Conservation (phyloP, 768 basidiomycete species). For the Rhizopogon vulgaris region DNA sequence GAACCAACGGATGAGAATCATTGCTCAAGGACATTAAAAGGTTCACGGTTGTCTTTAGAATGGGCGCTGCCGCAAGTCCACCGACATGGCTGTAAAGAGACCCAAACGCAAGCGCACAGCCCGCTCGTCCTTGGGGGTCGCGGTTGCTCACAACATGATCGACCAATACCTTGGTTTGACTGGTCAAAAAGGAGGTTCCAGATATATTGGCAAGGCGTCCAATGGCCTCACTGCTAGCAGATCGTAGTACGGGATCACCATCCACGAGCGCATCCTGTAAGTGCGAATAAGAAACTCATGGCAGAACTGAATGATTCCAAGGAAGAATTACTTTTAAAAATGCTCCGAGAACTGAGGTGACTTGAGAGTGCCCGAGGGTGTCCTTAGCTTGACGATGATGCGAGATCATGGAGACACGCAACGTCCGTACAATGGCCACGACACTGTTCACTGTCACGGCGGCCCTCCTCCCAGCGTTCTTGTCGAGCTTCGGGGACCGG, state of each 20-base stretch:
- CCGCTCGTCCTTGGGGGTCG: slow-evolving; percentile 86
- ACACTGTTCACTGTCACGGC: slow-evolving; percentile 80
- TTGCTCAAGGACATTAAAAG: slow-evolving; percentile 91
- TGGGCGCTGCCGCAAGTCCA: slow-evolving; percentile 87
- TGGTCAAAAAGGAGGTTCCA: slow-evolving; percentile 77
- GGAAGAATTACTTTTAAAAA: slow-evolving; percentile 66
- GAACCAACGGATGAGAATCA: slow-evolving; percentile 94
- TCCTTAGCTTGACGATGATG: slow-evolving; percentile 58
- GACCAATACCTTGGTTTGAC: slow-evolving; percentile 84
- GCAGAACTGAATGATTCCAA: neutral
- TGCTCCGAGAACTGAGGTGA: slow-evolving; percentile 54
- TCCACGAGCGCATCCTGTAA: slow-evolving; percentile 73
- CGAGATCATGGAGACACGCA: slow-evolving; percentile 49
- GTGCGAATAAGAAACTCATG: slow-evolving; percentile 5
- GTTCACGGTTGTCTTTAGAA: slow-evolving; percentile 93
- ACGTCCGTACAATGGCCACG: slow-evolving; percentile 63
- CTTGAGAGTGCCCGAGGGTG: slow-evolving; percentile 57
- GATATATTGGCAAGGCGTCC: slow-evolving; percentile 82
- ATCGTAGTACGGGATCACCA: slow-evolving; percentile 69
- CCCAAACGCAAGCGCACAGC: slow-evolving; percentile 89
- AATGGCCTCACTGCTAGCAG: slow-evolving; percentile 80
- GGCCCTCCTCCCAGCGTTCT: slow-evolving; percentile 79
- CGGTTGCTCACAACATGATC: slow-evolving; percentile 93
- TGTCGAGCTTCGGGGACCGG: slow-evolving; percentile 75
- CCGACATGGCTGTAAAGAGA: slow-evolving; percentile 90